These are phyloP conservation scores for Elsinoe necatrix DNA, from an alignment of 2,329 filamentous ascomycete genomes.

Conservation along the genomic window DNA sequence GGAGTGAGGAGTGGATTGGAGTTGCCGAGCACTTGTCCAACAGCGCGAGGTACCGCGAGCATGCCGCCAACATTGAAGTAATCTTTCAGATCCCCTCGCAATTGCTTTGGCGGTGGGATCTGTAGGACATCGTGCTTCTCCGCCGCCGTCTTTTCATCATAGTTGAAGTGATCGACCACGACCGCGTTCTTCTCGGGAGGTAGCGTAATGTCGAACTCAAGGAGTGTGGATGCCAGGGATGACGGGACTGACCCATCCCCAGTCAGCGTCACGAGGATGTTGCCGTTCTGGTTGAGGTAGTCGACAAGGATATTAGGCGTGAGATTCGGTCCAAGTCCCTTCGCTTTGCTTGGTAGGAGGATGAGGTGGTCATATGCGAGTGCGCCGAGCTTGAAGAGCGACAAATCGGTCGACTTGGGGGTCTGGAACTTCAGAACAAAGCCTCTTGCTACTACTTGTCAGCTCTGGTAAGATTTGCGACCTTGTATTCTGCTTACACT, in stretches of 20 bases:
- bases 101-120: slow-evolving; percentile 56
- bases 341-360: slow-evolving; percentile 79
- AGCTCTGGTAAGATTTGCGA: not conserved
- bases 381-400: slow-evolving; percentile 78
- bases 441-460: slow-evolving; percentile 57
- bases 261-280: slow-evolving; percentile 79
- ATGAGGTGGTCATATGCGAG: slow-evolving; percentile 85
- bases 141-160: slow-evolving; percentile 65
- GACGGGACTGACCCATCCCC: slow-evolving; percentile 61
- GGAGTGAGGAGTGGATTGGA: slow-evolving; percentile 68
- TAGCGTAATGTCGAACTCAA: slow-evolving; percentile 83
- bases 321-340: slow-evolving; percentile 83
- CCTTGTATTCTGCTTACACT: slow-evolving; percentile 43
- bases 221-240: slow-evolving; percentile 66
- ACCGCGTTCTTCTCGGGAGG: slow-evolving; percentile 75
- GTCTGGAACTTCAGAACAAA: slow-evolving; percentile 75
- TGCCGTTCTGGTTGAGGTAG: slow-evolving; percentile 85
- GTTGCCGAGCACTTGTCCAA: slow-evolving; percentile 74
- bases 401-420: slow-evolving; percentile 67
- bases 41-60: slow-evolving; percentile 71
- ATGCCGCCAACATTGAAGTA: slow-evolving; percentile 65
- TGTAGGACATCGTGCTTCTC: slow-evolving; percentile 87
- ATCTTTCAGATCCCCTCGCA: slow-evolving; percentile 62
- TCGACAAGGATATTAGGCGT: slow-evolving; percentile 80
- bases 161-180: slow-evolving; percentile 93